Percentiles rank a stretch among this genome's conserved stretches.
phyloP scores from a whole-genome alignment of 2,329 filamentous ascomycete genomes.

The Thelonectria rubi region DNA sequence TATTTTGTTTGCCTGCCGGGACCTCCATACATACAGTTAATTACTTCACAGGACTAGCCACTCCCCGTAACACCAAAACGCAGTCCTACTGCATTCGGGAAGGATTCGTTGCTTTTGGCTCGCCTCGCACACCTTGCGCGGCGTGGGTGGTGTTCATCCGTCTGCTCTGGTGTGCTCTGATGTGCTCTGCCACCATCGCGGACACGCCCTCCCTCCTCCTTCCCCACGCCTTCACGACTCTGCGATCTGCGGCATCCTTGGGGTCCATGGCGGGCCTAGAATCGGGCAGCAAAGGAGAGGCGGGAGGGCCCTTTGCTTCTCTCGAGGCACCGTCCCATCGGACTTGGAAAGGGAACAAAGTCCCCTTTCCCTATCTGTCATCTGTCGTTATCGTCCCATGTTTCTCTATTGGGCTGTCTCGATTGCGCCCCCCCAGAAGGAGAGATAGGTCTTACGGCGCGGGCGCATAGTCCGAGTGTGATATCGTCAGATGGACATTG shows the following conservation, averaged over 20 bases:
- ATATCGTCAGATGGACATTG: slow-evolving; percentile 19
- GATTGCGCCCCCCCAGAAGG: no score
- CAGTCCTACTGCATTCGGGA: not conserved
- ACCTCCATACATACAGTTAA: no score
- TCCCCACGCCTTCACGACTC: slow-evolving; percentile 14
- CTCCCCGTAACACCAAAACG: not conserved
- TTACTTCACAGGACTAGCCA: no score
- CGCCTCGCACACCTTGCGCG: not conserved
- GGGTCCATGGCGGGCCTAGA: slow-evolving; percentile 5
- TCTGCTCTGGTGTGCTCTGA: not conserved
- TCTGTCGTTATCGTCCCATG: not conserved
- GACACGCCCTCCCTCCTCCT: slow-evolving; percentile 8
- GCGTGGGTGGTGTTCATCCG: slow-evolving; percentile 21
- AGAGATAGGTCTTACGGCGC: no score
- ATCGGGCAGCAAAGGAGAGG: not conserved
- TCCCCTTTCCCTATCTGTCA: not conserved
- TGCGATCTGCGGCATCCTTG: not conserved
- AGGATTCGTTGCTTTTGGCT: no score
- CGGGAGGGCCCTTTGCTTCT: no score
- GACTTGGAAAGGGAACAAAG: not conserved
- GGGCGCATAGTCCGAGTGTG: not conserved
- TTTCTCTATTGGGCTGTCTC: not conserved
- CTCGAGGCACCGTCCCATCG: not conserved
- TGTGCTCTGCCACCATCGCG: slow-evolving; percentile 6
- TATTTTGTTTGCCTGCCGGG: slow-evolving; percentile 17